phyloP scores from a whole-genome alignment of 2,329 filamentous ascomycete genomes.

The Penicillium sp. region DNA sequence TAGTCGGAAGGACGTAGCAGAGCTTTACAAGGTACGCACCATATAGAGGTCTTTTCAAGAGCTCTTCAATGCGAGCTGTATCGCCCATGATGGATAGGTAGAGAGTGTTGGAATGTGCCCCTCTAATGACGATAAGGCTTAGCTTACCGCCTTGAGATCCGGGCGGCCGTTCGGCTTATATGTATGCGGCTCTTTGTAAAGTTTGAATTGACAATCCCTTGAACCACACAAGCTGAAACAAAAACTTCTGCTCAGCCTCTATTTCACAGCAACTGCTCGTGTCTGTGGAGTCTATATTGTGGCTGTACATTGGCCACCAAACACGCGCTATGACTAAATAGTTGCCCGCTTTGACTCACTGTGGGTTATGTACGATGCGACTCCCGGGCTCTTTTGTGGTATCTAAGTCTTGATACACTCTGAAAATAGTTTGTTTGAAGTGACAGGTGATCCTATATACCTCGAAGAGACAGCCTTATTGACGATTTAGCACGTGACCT shows the following conservation, averaged over 20 bases:
- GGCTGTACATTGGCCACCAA: not conserved
- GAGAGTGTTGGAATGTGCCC: slow-evolving; percentile 13
- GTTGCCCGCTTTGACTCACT: not conserved
- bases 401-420: not conserved
- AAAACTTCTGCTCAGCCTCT: not conserved
- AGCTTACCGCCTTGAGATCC: slow-evolving; percentile 18
- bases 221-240: not conserved
- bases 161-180: slow-evolving; percentile 4
- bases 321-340: not conserved
- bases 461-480: not conserved
- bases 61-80: slow-evolving; percentile 30
- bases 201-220: not conserved
- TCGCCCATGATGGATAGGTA: slow-evolving; percentile 22
- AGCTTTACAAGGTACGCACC: slow-evolving; percentile 31
- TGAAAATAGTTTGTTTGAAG: not conserved
- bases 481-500: not conserved
- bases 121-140: slow-evolving; percentile 19
- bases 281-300: not conserved
- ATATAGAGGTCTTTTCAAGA: slow-evolving; percentile 52
- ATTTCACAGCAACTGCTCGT: not conserved
- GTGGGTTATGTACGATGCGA: not conserved
- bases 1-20: slow-evolving; percentile 6
- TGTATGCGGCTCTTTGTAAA: not conserved
- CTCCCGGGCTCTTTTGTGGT: not conserved
- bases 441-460: not conserved